Conservation (phyloP, 805 yeast species). For the Kodamaea neixiangensis region DNA sequence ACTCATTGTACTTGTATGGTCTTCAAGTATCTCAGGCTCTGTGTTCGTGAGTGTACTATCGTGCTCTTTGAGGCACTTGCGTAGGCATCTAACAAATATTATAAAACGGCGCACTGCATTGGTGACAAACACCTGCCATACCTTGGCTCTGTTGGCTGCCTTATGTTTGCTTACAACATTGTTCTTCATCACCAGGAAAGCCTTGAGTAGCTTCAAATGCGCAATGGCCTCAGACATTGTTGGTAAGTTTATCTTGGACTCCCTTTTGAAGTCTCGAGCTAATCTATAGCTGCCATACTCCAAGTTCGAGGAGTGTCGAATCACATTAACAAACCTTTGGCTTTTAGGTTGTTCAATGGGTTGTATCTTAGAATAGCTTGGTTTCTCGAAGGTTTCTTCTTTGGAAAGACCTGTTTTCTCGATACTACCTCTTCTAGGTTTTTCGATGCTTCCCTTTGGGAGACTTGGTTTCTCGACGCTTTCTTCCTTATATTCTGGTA, state of each 20-base stretch:
- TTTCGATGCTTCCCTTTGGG: too few relatives aligned
- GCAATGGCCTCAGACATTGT: slow-evolving; percentile 18
- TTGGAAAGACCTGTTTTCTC: too few relatives aligned
- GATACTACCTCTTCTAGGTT: too few relatives aligned
- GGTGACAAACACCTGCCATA: slow-evolving; percentile 26
- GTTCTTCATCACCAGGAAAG: slow-evolving; percentile 21
- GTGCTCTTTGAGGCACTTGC: background rate
- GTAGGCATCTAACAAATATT: slow-evolving; percentile 20
- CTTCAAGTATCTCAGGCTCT: background rate
- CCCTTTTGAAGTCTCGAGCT: background rate
- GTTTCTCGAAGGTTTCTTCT: too few relatives aligned
- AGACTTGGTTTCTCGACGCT: too few relatives aligned
- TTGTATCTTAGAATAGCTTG: too few relatives aligned
- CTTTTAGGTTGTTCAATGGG: too few relatives aligned
- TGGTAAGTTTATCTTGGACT: slow-evolving; percentile 6
- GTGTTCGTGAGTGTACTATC: too few relatives aligned
- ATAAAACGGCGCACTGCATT: slow-evolving; percentile 24
- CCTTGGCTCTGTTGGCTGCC: slow-evolving; percentile 7
- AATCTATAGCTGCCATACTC: background rate
- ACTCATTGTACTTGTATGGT: background rate
- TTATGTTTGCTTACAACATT: slow-evolving; percentile 4
- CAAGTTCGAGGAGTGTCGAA: background rate
- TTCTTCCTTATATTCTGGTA: too few relatives aligned
- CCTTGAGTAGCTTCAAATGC: slow-evolving; percentile 24
- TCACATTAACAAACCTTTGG: background rate